Evolutionary conservation across 202 grass and related monocot genomes (phyloP).

Genomic region (Panicum hallii): DNA sequence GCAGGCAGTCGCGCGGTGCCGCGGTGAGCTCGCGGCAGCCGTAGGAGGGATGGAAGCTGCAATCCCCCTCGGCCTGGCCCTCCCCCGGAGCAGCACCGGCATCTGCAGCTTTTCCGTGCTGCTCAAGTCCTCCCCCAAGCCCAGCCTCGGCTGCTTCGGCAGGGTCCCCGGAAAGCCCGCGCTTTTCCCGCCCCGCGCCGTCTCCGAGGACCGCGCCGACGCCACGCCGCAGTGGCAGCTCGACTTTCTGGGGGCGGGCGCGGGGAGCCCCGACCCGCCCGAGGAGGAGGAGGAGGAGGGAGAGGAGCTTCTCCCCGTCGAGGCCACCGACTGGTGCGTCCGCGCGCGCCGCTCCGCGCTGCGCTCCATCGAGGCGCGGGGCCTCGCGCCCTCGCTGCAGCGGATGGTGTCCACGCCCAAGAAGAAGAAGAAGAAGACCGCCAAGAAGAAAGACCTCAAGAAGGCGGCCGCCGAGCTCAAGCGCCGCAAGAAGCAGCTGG

Average conservation of each 20-base stretch:
- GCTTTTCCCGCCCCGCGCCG: constrained; percentile 21
- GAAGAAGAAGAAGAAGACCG: constrained; percentile 61
- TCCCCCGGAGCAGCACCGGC: not conserved
- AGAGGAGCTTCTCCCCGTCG: constrained; percentile 49
- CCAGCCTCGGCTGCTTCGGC: not conserved
- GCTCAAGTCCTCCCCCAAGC: not conserved
- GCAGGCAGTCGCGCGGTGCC: not conserved
- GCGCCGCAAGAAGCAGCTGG: constrained; percentile 32
- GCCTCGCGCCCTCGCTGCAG: constrained; percentile 57
- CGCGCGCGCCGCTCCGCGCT: constrained; percentile 73
- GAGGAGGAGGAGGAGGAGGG: constrained; percentile 40
- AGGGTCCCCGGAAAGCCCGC: constrained; percentile 33
- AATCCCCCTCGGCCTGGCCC: not conserved
- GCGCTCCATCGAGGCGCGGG: constrained; percentile 75
- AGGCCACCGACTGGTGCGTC: constrained; percentile 83
- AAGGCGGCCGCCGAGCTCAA: constrained; percentile 36
- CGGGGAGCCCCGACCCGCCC: not conserved
- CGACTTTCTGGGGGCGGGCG: constrained; percentile 61
- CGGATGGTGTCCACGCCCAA: constrained; percentile 73
- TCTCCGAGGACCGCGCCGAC: constrained; percentile 22
- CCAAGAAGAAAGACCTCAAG: constrained; percentile 41
- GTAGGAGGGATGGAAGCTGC: constrained; percentile 25
- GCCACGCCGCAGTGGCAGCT: constrained; percentile 61
- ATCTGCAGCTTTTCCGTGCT: not conserved
- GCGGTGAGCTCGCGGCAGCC: not conserved